Evolutionary conservation across 1,139 yeast genomes (phyloP), one percentile per base, ranked within the genome.

Genomic region (Geotrichum klebahnii): DNA sequence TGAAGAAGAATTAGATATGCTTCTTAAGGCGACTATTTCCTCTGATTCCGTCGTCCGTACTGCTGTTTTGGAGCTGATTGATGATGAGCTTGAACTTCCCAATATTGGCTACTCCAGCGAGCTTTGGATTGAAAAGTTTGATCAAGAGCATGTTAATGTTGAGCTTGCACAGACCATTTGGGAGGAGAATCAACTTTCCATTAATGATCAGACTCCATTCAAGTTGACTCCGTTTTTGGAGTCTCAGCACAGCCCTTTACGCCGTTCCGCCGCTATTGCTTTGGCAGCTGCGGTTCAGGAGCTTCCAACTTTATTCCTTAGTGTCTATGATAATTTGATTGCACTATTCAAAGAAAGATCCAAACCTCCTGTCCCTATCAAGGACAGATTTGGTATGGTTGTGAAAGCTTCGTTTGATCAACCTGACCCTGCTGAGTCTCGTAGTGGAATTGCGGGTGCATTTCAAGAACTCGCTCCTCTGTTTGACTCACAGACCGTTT

Each of bases 51-150:
- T 85, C 68, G 94, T 89, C 8, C 81, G 95, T 57, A 75, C 81
- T 9, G 78, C 95, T 1, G 77, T 90, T 38, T 73, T 94, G 56
- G 97, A 92, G 65, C 83, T 83, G 8, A 67, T 94, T 42, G 97
- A 92, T 64, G 79, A 87, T 48, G 97, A 92, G 62, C 84, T 89
- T 59, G 96, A 89, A 55, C 69, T 92, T n/a, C 75, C 79, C 0
- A 74, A 71, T 40, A 59, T 79, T 62, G 68, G 71, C 5, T 79
- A 77, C 61, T 74, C 83, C 24, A 79, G 75, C 52, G 95, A 90
- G 64, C 68, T 92, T 29, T 90, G 86, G 81, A 82, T 94, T 53
- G 77, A 86, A 17, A 76, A 79, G 53, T 89, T 84, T 63, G 96
- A 89, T 63, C 81, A 80, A 44, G 89, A 84, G 51, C 75, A 73